These are phyloP conservation scores for Elsinoe fawcettii DNA, from an alignment of 2,329 filamentous ascomycete genomes.

Conservation along the genomic window DNA sequence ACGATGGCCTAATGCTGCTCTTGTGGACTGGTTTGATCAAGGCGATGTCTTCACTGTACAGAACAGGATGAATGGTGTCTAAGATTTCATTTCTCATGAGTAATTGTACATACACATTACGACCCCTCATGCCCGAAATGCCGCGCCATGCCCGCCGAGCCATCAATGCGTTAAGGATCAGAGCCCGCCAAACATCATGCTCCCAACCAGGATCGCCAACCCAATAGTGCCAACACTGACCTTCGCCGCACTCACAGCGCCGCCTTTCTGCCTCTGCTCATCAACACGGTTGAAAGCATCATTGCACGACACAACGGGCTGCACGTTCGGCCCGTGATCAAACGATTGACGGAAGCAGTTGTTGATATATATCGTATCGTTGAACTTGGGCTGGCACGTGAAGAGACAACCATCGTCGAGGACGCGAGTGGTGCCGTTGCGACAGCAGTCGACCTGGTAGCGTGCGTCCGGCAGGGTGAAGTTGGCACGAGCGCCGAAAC, in stretches of 20 bases:
- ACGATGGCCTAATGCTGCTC: conserved; percentile 36
- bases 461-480: background rate
- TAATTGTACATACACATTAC: background rate
- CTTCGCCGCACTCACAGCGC: background rate
- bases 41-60: conserved; percentile 38
- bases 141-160: background rate
- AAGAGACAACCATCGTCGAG: background rate
- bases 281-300: background rate
- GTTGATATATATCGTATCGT: background rate
- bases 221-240: background rate
- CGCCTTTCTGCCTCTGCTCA: background rate
- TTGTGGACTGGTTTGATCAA: conserved; percentile 41
- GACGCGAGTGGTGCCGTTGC: background rate
- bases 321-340: background rate
- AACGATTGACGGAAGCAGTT: background rate
- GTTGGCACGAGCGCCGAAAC: background rate
- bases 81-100: background rate
- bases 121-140: no score
- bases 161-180: background rate
- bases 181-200: background rate
- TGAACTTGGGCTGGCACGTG: background rate
- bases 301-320: background rate
- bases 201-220: background rate
- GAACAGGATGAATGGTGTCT: conserved; percentile 32
- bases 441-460: background rate